phyloP scores from a whole-genome alignment of 2,329 filamentous ascomycete genomes.

The Didymella pinodella region DNA sequence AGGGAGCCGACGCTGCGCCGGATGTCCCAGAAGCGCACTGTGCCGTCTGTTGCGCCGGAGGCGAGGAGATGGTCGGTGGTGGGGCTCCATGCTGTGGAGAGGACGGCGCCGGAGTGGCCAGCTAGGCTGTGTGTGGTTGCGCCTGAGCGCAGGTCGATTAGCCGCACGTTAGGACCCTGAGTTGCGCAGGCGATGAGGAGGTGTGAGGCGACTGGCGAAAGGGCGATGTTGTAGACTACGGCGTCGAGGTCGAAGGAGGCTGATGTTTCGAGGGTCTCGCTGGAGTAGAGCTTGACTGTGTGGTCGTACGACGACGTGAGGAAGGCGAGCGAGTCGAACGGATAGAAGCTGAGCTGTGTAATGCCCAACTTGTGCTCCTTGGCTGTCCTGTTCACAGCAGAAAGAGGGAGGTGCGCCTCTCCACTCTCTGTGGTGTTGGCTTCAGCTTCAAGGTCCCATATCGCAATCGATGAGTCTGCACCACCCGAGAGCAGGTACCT shows the following conservation, averaged over 20 bases:
- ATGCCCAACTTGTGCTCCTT: conserved; percentile 71
- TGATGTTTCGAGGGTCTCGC: conserved; percentile 66
- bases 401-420: conserved; percentile 37
- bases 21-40: conserved; percentile 86
- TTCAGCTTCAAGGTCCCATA: conserved; percentile 80
- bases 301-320: conserved; percentile 81
- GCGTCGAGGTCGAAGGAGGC: conserved; percentile 73
- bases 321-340: conserved; percentile 78
- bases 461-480: conserved; percentile 80
- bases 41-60: conserved; percentile 85
- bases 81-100: conserved; percentile 80
- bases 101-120: conserved; percentile 62
- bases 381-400: conserved; percentile 39
- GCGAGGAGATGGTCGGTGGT: conserved; percentile 79
- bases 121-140: conserved; percentile 65
- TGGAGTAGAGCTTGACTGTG: conserved; percentile 77
- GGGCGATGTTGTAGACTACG: conserved; percentile 77
- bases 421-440: conserved; percentile 26
- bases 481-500: conserved; percentile 83
- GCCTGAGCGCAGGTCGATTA: conserved; percentile 86
- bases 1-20: conserved; percentile 78
- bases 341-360: conserved; percentile 79
- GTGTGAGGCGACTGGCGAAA: conserved; percentile 75
- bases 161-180: conserved; percentile 81
- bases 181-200: conserved; percentile 88